These are phyloP conservation scores for Neurospora sp. DNA, from an alignment of 495 filamentous ascomycete species.

Conservation along the genomic window DNA sequence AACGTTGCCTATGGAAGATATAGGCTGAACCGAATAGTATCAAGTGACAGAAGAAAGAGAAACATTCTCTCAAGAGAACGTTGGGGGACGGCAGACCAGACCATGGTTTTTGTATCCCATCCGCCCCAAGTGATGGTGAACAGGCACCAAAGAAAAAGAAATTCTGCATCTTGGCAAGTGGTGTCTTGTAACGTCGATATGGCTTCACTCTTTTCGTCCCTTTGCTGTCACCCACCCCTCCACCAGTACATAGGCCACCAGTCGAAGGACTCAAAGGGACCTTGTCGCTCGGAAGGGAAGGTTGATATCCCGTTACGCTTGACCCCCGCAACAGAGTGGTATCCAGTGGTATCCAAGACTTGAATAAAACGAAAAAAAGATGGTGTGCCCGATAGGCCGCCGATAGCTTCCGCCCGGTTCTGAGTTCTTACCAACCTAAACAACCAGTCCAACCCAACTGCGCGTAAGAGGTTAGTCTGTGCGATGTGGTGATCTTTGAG, in stretches of 20 bases:
- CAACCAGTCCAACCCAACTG: neutral
- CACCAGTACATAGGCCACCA: neutral
- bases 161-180: neutral
- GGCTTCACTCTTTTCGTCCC: neutral
- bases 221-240: neutral
- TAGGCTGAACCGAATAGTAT: neutral
- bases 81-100: neutral
- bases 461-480: neutral
- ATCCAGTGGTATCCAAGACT: neutral
- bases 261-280: neutral
- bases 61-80: neutral
- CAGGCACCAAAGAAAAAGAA: neutral
- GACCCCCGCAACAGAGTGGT: neutral
- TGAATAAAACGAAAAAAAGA: neutral
- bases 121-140: neutral
- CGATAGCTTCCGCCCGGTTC: neutral
- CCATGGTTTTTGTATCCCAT: neutral
- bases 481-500: neutral
- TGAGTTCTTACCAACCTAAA: neutral
- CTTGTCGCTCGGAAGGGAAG: neutral
- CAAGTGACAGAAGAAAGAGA: neutral
- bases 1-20: neutral
- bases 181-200: neutral
- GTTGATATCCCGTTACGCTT: neutral
- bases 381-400: neutral